Evolutionary conservation across 768 basidiomycete species (phyloP).

Genomic region (Trametes punicea): DNA sequence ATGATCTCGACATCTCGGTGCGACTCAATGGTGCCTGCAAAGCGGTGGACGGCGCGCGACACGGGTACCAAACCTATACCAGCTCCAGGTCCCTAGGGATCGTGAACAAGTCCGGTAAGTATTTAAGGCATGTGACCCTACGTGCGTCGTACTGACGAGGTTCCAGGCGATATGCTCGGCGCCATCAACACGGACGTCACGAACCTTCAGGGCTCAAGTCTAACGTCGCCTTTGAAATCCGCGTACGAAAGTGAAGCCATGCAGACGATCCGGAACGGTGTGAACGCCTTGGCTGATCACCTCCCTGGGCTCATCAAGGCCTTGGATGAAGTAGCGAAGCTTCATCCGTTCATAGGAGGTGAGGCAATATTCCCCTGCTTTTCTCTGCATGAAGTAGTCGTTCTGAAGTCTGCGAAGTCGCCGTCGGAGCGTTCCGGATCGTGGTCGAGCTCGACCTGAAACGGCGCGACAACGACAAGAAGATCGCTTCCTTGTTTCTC

Average conservation of each 20-base stretch:
- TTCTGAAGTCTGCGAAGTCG: constrained; percentile 31
- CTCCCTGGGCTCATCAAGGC: constrained; percentile 23
- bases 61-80: not conserved
- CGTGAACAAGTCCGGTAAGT: constrained; percentile 10
- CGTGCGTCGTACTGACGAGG: too few relatives aligned
- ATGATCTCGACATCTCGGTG: not conserved
- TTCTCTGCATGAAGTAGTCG: too few relatives aligned
- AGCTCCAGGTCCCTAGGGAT: not conserved
- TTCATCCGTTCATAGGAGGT: constrained; percentile 27
- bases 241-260: constrained; percentile 15
- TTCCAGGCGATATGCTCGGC: constrained; percentile 3
- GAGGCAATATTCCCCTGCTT: not conserved
- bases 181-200: not conserved
- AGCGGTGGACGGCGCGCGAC: not conserved
- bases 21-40: not conserved
- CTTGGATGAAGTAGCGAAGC: constrained; percentile 25
- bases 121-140: not conserved
- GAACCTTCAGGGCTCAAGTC: not conserved
- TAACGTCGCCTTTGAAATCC: not conserved
- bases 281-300: constrained; percentile 20
- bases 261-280: constrained; percentile 17
- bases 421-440: constrained; percentile 47
- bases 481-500: constrained; percentile 42
- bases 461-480: constrained; percentile 50
- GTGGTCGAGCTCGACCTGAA: constrained; percentile 48